phyloP scores from a whole-genome alignment of 2,329 filamentous ascomycete species.

The Aspergillus ochraceus region DNA sequence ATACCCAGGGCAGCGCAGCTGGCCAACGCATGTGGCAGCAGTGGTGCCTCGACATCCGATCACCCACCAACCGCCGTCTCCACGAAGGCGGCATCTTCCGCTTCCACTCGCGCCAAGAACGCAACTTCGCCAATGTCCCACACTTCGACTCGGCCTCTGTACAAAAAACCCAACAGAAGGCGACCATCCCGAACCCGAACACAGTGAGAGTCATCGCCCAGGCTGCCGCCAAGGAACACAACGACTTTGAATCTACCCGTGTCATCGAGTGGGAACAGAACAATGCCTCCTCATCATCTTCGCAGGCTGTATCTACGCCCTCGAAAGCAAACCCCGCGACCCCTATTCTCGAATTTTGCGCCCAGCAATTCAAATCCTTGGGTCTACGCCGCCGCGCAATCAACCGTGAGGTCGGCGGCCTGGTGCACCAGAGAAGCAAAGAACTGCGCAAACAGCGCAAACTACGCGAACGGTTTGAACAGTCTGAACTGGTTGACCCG shows the following conservation, averaged over 20 bases:
- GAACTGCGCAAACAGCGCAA: slow-evolving; percentile 6
- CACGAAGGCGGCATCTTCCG: slow-evolving; percentile 29
- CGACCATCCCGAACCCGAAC: slow-evolving; percentile 33
- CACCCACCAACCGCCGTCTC: slow-evolving; percentile 20
- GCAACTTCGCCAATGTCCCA: slow-evolving; percentile 22
- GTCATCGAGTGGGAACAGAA: not conserved
- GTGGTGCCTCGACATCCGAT: slow-evolving; percentile 44
- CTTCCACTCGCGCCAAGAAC: slow-evolving; percentile 25
- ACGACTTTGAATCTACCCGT: slow-evolving; percentile 1
- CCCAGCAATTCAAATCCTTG: slow-evolving; percentile 29
- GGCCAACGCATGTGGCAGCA: slow-evolving; percentile 51
- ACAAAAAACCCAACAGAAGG: slow-evolving; percentile 25
- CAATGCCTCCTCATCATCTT: not conserved
- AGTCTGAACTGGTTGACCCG: no score
- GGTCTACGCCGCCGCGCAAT: slow-evolving; percentile 31
- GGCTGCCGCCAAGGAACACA: slow-evolving; percentile 32
- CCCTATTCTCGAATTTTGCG: slow-evolving; percentile 35
- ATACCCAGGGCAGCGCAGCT: slow-evolving; percentile 47
- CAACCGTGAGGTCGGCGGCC: slow-evolving; percentile 34
- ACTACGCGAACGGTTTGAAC: not conserved
- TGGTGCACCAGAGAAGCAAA: slow-evolving; percentile 23
- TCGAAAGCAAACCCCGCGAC: slow-evolving; percentile 17
- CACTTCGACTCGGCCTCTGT: slow-evolving; percentile 28
- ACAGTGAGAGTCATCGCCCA: slow-evolving; percentile 39
- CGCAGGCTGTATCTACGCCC: not conserved